Percentiles rank a stretch among this genome's conserved stretches.
phyloP scores from a whole-genome alignment of 805 yeast genomes.

The Saturnispora gosingensis region DNA sequence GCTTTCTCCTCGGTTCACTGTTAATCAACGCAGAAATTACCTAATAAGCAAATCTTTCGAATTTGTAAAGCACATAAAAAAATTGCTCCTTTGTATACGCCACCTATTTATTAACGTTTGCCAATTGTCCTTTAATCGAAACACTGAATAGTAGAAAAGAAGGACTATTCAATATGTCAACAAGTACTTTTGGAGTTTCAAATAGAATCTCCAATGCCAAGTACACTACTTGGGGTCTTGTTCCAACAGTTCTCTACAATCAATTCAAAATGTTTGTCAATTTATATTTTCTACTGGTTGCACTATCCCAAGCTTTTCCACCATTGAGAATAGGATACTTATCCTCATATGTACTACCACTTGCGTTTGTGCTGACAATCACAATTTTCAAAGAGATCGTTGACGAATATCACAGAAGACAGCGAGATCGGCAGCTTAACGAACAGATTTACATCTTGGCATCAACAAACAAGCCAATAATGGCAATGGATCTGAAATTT shows the following conservation, averaged over 20 bases:
- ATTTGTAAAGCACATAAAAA: not conserved
- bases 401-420: constrained; percentile 85
- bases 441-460: constrained; percentile 71
- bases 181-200: not conserved
- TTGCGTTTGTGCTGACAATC: constrained; percentile 83
- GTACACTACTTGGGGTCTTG: constrained; percentile 77
- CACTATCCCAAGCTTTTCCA: constrained; percentile 87
- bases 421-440: constrained; percentile 85
- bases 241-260: constrained; percentile 84
- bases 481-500: constrained; percentile 58
- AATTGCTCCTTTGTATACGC: not conserved
- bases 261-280: constrained; percentile 97
- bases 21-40: too few relatives aligned
- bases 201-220: constrained; percentile 92
- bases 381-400: constrained; percentile 95
- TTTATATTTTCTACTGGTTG: constrained; percentile 83
- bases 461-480: constrained; percentile 34
- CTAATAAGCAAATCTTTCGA: too few relatives aligned
- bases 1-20: too few relatives aligned
- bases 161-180: not conserved
- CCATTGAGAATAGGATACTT: constrained; percentile 86
- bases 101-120: not conserved
- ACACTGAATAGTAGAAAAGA: not conserved
- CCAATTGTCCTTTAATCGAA: not conserved
- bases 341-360: constrained; percentile 87